Evolutionary conservation across 148 eudicot species (phyloP).

Genomic region (Fagopyrum homotropicum): DNA sequence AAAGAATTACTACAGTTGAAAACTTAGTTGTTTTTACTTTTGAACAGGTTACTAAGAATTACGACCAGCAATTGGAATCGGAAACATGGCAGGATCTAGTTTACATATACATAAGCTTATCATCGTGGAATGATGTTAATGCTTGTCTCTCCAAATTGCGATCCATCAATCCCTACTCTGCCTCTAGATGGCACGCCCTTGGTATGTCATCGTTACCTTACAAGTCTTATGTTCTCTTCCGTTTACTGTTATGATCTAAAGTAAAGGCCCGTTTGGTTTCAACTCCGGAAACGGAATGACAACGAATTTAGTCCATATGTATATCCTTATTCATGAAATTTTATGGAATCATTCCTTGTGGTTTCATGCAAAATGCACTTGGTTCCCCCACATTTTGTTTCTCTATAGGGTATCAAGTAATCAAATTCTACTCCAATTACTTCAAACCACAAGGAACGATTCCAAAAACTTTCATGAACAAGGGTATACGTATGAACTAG

Average conservation of each 20-base stretch:
- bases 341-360: no score
- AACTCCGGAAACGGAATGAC: no score
- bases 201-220: conserved; percentile 32
- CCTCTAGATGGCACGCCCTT: conserved; percentile 57
- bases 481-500: no score
- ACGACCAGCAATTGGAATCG: conserved; percentile 42
- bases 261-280: no score
- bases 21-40: conserved; percentile 11
- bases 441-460: no score
- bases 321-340: no score
- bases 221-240: neutral
- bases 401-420: no score
- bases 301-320: no score
- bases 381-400: no score
- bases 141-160: conserved; percentile 67
- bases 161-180: conserved; percentile 45
- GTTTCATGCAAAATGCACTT: no score
- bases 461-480: no score
- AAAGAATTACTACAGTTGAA: neutral
- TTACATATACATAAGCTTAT: conserved; percentile 56
- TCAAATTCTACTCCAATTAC: no score
- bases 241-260: neutral
- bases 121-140: conserved; percentile 72
- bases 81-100: conserved; percentile 85
- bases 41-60: conserved; percentile 32